A percentile compares a stretch with the other conserved stretches of the same genome.
These are phyloP conservation scores for Spathaspora arborariae DNA, from an alignment of 805 yeast species.

Conservation along the genomic window DNA sequence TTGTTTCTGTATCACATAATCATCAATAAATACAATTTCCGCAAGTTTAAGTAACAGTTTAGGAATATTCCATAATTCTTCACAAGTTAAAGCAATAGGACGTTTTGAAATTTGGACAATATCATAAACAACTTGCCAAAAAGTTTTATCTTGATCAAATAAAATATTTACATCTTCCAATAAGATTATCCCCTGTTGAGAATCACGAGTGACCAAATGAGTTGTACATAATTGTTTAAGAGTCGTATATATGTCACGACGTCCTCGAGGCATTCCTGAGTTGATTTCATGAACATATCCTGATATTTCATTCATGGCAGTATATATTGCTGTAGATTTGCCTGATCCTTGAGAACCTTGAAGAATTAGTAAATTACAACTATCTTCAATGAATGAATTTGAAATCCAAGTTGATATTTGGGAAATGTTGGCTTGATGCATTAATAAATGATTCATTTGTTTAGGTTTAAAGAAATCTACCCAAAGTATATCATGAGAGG, in stretches of 20 bases:
- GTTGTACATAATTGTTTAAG: slow-evolving; percentile 82
- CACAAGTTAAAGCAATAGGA: slow-evolving; percentile 69
- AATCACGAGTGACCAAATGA: slow-evolving; percentile 51
- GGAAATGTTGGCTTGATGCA: slow-evolving; percentile 18
- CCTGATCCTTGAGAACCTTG: slow-evolving; percentile 75
- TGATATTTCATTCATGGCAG: slow-evolving; percentile 55
- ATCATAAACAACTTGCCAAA: slow-evolving; percentile 71
- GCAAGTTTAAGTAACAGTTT: slow-evolving; percentile 43
- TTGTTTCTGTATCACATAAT: slow-evolving; percentile 10
- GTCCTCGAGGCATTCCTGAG: slow-evolving; percentile 67
- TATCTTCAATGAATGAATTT: slow-evolving; percentile 30
- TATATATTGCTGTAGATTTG: slow-evolving; percentile 69
- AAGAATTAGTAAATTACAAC: slow-evolving; percentile 46
- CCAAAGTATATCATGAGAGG: slow-evolving; percentile 26
- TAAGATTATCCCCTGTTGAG: slow-evolving; percentile 64
- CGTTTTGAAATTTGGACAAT: slow-evolving; percentile 58
- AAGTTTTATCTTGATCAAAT: slow-evolving; percentile 72
- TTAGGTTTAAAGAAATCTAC: slow-evolving; percentile 43
- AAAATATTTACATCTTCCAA: slow-evolving; percentile 84
- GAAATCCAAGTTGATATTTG: slow-evolving; percentile 37
- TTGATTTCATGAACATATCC: slow-evolving; percentile 83
- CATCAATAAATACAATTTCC: slow-evolving; percentile 26
- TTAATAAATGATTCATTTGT: slow-evolving; percentile 28
- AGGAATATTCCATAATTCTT: slow-evolving; percentile 47
- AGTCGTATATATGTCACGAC: slow-evolving; percentile 61